These are phyloP conservation scores for Botrytis tulipae DNA, from an alignment of 2,329 filamentous ascomycete species.

Conservation along the genomic window DNA sequence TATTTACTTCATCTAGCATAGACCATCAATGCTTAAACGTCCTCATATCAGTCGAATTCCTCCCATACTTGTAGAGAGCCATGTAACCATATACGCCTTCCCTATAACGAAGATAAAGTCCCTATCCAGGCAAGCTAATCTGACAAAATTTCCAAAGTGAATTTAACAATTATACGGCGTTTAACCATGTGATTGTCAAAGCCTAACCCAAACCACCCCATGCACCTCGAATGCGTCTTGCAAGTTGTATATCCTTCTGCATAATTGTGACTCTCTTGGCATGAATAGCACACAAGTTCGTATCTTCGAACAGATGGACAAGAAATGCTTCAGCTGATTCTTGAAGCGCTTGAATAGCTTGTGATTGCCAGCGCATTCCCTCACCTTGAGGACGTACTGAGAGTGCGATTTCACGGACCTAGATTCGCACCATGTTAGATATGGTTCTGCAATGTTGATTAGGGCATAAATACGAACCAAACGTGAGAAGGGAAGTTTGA, in stretches of 20 bases:
- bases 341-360: slow-evolving; percentile 88
- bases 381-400: slow-evolving; percentile 59
- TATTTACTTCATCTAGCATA: not conserved
- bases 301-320: slow-evolving; percentile 94
- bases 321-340: slow-evolving; percentile 96
- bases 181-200: not conserved
- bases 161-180: not conserved
- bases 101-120: not conserved
- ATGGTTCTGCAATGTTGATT: no score
- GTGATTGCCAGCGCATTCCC: slow-evolving; percentile 91
- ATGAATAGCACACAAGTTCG: slow-evolving; percentile 94
- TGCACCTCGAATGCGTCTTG: slow-evolving; percentile 72
- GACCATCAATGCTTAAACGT: not conserved
- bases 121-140: slow-evolving; percentile 9
- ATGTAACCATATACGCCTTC: slow-evolving; percentile 8
- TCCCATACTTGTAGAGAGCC: slow-evolving; percentile 1
- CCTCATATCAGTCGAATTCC: slow-evolving; percentile 2
- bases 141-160: not conserved
- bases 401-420: slow-evolving; percentile 72
- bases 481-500: slow-evolving; percentile 76
- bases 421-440: not conserved
- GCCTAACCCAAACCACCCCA: slow-evolving; percentile 66
- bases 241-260: slow-evolving; percentile 97
- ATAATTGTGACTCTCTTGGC: slow-evolving; percentile 96
- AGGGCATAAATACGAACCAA: slow-evolving; percentile 49